Evolutionary conservation across 163 green algal species (phyloP).

Genomic region (Coccomyxa subellipsoidea): DNA sequence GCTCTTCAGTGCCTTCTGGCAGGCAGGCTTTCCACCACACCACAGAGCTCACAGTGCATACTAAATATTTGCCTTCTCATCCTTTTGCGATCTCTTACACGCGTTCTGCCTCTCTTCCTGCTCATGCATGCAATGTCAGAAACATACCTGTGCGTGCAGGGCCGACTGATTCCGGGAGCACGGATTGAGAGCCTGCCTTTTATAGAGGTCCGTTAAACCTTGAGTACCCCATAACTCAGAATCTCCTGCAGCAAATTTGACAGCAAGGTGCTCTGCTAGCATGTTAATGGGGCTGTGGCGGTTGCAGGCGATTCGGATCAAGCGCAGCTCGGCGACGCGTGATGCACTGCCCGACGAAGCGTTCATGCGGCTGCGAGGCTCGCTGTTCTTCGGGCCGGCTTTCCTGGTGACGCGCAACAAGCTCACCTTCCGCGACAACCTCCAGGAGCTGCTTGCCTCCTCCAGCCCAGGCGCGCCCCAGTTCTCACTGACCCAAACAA

Average conservation of each 20-base stretch:
- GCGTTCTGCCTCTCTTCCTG: too few relatives aligned
- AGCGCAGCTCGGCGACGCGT: slow-evolving; percentile 46
- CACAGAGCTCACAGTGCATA: too few relatives aligned
- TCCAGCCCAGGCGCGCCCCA: slow-evolving; percentile 28
- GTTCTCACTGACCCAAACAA: too few relatives aligned
- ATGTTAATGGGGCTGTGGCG: too few relatives aligned
- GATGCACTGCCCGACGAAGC: slow-evolving; percentile 72
- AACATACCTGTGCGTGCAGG: slow-evolving; percentile 27
- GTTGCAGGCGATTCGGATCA: slow-evolving; percentile 43
- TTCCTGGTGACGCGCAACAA: slow-evolving; percentile 85
- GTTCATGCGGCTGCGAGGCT: slow-evolving; percentile 64
- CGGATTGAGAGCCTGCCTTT: slow-evolving; percentile 73
- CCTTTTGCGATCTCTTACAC: too few relatives aligned
- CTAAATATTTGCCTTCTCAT: too few relatives aligned
- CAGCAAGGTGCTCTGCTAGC: too few relatives aligned
- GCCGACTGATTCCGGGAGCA: slow-evolving; percentile 74
- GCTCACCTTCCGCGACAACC: slow-evolving; percentile 65
- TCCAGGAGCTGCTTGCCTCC: slow-evolving; percentile 53
- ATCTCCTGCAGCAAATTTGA: neutral
- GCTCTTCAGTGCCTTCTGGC: slow-evolving; percentile 75
- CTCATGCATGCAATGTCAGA: neutral
- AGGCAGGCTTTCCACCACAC: neutral
- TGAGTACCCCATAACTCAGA: neutral
- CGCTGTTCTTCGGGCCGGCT: slow-evolving; percentile 76
- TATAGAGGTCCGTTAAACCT: slow-evolving; percentile 42